A percentile compares a stretch with the other conserved stretches of the same genome.
phyloP scores from a whole-genome alignment of 345 rosid species.

The Rhodamnia argentea region DNA sequence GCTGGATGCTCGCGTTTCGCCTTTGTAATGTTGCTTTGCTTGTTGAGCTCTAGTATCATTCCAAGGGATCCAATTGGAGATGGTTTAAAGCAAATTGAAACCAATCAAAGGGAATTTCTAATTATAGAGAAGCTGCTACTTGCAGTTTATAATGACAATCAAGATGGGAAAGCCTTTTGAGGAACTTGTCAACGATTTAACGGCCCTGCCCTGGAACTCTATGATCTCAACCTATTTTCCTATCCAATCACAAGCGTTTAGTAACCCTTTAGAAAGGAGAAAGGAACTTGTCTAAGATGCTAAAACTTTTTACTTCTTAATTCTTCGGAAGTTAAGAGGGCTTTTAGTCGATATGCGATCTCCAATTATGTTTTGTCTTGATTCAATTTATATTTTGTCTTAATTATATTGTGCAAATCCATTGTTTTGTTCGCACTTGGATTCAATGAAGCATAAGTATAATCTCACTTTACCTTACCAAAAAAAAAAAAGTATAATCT shows the following conservation, averaged over 20 bases:
- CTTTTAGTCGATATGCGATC: neutral
- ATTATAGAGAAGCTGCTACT: neutral
- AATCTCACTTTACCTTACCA: too few species aligned
- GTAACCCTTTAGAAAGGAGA: neutral
- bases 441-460: too few species aligned
- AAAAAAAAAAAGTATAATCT: too few species aligned
- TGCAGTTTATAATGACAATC: neutral
- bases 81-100: neutral
- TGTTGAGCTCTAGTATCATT: neutral
- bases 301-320: neutral
- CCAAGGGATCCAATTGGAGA: neutral
- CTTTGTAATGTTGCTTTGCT: too few species aligned
- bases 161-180: neutral
- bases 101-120: neutral
- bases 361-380: neutral
- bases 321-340: neutral
- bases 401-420: too few species aligned
- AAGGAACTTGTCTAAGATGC: neutral
- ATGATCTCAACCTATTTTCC: neutral
- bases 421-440: too few species aligned
- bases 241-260: neutral
- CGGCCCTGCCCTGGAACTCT: neutral
- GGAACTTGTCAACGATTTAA: neutral
- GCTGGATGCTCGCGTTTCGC: too few species aligned
- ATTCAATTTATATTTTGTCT: too few species aligned